Evolutionary conservation across 1,284 basidiomycete genomes (phyloP).

Genomic region (Microbotryum lychnidis-dioicae): DNA sequence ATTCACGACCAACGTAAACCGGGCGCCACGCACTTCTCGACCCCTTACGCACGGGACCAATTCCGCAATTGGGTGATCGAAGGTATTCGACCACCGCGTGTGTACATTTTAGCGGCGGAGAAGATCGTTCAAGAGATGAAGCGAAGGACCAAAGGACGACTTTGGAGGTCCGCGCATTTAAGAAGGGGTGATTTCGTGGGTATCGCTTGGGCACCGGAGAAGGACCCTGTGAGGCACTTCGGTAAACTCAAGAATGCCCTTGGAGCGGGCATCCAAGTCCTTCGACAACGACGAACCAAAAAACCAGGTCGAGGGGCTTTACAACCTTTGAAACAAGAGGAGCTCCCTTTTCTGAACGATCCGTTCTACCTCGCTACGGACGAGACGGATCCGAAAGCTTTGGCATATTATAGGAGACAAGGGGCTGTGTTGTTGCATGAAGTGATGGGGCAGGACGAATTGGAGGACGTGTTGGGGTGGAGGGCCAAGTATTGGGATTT

Average conservation of each 20-base stretch:
- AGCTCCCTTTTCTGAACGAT: no score
- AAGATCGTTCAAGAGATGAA: no score
- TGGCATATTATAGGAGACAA: conserved; percentile 40
- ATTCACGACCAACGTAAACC: conserved; percentile 45
- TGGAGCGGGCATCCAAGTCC: no score
- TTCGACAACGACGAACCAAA: no score
- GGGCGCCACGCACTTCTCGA: conserved; percentile 44
- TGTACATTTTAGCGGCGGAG: no score
- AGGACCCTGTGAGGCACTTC: no score
- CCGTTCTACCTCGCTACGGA: conserved; percentile 48
- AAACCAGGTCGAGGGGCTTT: no score
- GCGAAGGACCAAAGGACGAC: no score
- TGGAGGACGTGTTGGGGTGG: conserved; percentile 43
- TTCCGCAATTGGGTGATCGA: conserved; percentile 44
- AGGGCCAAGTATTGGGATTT: conserved; percentile 46
- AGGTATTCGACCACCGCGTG: conserved; percentile 38
- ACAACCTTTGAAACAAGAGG: no score
- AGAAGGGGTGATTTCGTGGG: conserved; percentile 25
- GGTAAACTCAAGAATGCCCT: no score
- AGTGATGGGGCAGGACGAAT: conserved; percentile 45
- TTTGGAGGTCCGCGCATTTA: conserved; percentile 44
- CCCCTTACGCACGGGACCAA: conserved; percentile 34
- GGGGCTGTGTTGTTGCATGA: conserved; percentile 46
- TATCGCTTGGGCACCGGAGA: no score
- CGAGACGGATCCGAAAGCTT: conserved; percentile 41